Percentiles rank a stretch among this genome's conserved stretches.
phyloP scores from a whole-genome alignment of 1,284 basidiomycete genomes.

The Austroboletus niveus region DNA sequence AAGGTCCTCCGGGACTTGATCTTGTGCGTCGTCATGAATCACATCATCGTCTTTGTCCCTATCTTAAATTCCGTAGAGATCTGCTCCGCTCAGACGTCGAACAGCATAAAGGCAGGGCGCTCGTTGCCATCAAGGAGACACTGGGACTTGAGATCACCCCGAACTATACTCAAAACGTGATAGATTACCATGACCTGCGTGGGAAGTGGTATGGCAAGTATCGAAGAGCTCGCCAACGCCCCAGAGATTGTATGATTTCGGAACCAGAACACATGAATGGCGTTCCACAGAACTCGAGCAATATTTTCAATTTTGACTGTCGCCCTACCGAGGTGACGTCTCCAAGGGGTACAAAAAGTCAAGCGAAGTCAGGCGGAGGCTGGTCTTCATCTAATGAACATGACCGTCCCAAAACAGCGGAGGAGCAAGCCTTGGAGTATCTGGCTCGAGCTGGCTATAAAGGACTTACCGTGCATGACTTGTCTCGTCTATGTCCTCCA shows the following conservation, averaged over 20 bases:
- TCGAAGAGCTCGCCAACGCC: constrained; percentile 10
- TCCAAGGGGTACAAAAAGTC: no score
- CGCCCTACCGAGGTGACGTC: no score
- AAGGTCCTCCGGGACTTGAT: constrained; percentile 28
- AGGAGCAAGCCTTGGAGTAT: constrained; percentile 11
- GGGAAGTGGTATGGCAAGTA: constrained; percentile 21
- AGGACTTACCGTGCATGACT: constrained; percentile 17
- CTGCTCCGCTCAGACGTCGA: constrained; percentile 25
- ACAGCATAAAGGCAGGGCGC: constrained; percentile 13
- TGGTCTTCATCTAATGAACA: no score
- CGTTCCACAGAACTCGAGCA: no score
- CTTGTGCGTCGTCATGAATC: constrained; percentile 20
- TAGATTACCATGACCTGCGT: constrained; percentile 26
- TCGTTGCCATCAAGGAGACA: constrained; percentile 16
- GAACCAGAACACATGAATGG: background rate
- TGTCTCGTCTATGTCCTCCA: constrained; percentile 16
- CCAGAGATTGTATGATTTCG: background rate
- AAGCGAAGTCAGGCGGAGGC: no score
- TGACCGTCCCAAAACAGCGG: background rate
- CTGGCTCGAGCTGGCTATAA: constrained; percentile 25
- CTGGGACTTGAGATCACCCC: constrained; percentile 30
- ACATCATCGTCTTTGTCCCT: no score
- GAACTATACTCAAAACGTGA: constrained; percentile 34
- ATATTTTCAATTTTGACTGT: no score
- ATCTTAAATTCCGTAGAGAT: constrained; percentile 8